Evolutionary conservation across 2,329 filamentous ascomycete species (phyloP).

Genomic region (Sporothrix globosa): DNA sequence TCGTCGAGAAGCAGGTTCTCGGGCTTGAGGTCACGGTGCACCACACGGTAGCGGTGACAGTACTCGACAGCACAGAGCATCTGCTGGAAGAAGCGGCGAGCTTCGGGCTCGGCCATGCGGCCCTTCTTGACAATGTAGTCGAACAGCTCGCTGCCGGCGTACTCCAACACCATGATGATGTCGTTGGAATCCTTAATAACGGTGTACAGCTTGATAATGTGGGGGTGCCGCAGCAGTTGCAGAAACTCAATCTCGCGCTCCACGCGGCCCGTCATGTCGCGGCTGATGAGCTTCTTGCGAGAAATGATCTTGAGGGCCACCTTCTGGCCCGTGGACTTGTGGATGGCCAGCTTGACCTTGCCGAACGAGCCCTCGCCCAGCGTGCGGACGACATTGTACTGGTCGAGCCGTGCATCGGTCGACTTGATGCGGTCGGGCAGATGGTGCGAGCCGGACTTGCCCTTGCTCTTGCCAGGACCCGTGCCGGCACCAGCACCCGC

Average conservation of each 20-base stretch:
- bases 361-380: conserved; percentile 97
- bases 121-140: conserved; percentile 97
- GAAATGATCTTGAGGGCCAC: conserved; percentile 98
- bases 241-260: conserved; percentile 98
- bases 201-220: conserved; percentile 99
- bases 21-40: conserved; percentile 95
- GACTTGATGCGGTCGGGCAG: conserved; percentile 39
- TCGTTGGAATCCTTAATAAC: conserved; percentile 93
- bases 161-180: conserved; percentile 99
- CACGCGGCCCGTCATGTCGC: conserved; percentile 96
- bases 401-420: conserved; percentile 56
- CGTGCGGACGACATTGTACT: conserved; percentile 88
- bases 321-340: conserved; percentile 89
- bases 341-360: conserved; percentile 95
- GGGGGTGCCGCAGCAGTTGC: conserved; percentile 90
- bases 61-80: conserved; percentile 99
- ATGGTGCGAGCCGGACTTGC: conserved; percentile 24
- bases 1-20: conserved; percentile 96
- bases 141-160: conserved; percentile 93
- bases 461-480: conserved; percentile 33
- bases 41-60: conserved; percentile 98
- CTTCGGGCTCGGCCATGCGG: conserved; percentile 85
- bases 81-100: conserved; percentile 98
- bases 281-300: conserved; percentile 90
- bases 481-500: conserved; percentile 33